Base-by-base conservation (phyloP, 352 stramenopile species). In the Pythium sp. region DNA sequence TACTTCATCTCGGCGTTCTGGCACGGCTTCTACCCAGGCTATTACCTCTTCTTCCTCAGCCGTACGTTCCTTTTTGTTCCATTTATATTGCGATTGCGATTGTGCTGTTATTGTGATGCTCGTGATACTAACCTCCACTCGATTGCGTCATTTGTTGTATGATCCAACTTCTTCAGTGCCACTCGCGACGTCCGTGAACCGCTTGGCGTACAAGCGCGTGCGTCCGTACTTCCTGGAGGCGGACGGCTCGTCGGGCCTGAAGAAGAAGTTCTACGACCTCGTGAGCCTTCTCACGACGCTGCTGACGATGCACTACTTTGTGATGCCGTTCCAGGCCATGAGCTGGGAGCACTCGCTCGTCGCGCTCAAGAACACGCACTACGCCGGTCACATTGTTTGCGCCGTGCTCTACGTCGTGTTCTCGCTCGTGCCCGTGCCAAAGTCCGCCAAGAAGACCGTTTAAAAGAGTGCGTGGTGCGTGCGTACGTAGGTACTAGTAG, bases 11-110 rank as follows among this genome's bases (percentile, higher is more conserved):
- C 89, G 58, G 95, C 95, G 12, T 95, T 99, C 72, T 99, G 96
- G 96, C 96, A 99, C 78, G 96, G 96, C 26, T 98, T 99, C 72
- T 99, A 99, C 79, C 94, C 94, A 7, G 94, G 94, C 26, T 99
- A 98, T 77, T 98, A 98, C 79, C 73, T 98, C 11, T 98, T 98
- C 74, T 99, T 99, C 78, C 73, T 98, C 62, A 91, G 75, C 41
- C 49, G 77, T 84, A 72, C 68, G 78, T 81, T 47, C 62, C 4
- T 34, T 36, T n/a, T 11, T 51, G 6, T 46, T 14, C 9, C 11
- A 22, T n/a, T 49, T 5, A 20, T 15, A 49, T 57, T 30, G 5
- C 34, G 58, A 26, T 14, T 43, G 36, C 11, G 0, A 0, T 5
- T 46, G 18, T 51, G 18, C 43, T 51, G 43, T 24, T 51, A 51